Conservation (phyloP, 2,329 filamentous ascomycete genomes). For the Sarocladium oryzae region DNA sequence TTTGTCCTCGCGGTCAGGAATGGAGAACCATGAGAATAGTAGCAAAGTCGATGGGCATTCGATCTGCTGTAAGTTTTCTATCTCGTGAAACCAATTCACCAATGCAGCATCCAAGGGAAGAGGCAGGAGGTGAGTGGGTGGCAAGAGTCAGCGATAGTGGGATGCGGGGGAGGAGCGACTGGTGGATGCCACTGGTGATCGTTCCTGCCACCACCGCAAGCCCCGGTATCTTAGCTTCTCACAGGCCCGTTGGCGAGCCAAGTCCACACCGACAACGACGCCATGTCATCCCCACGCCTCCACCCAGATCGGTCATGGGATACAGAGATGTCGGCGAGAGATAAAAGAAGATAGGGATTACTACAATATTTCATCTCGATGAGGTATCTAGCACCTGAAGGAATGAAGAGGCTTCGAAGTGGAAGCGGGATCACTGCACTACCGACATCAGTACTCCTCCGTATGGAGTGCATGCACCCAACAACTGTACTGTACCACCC, state of each 20-base stretch:
- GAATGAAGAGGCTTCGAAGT: too few species aligned
- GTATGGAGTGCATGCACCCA: too few species aligned
- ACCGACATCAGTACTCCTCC: too few species aligned
- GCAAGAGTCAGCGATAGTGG: neutral
- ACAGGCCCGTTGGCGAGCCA: neutral
- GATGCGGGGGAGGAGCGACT: slow-evolving; percentile 5
- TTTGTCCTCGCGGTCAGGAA: too few species aligned
- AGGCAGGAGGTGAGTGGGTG: too few species aligned
- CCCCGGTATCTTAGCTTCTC: neutral
- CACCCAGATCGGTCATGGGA: slow-evolving; percentile 1
- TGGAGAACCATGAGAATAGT: too few species aligned
- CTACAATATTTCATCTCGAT: too few species aligned
- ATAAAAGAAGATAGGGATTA: neutral
- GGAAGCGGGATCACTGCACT: neutral
- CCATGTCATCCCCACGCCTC: neutral
- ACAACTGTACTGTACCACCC: neutral
- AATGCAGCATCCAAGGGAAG: too few species aligned
- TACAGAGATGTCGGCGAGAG: neutral
- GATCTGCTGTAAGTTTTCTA: too few species aligned
- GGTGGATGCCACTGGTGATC: neutral
- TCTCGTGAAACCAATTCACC: too few species aligned
- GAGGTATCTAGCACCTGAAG: too few species aligned
- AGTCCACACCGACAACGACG: neutral
- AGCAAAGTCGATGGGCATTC: too few species aligned
- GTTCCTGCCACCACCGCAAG: neutral